phyloP scores from a whole-genome alignment of 2,329 filamentous ascomycete genomes.

The Alternaria postmessia region DNA sequence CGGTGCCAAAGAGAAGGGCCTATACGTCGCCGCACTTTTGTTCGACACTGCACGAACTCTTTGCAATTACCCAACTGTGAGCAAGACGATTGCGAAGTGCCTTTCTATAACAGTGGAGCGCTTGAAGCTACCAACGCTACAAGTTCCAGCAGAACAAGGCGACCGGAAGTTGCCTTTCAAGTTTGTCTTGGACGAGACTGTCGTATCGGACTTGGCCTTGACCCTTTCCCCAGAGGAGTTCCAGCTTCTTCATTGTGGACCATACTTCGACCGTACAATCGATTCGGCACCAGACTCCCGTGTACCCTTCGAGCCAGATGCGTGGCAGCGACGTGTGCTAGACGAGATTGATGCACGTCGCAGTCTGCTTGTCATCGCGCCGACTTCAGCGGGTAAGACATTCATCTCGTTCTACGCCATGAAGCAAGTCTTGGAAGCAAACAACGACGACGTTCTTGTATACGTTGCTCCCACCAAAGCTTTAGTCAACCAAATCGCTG shows the following conservation, averaged over 20 bases:
- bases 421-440: constrained; percentile 74
- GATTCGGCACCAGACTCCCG: constrained; percentile 72
- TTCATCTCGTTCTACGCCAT: constrained; percentile 88
- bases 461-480: constrained; percentile 86
- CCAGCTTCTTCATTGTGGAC: constrained; percentile 73
- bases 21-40: constrained; percentile 45
- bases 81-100: constrained; percentile 39
- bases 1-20: constrained; percentile 35
- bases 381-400: constrained; percentile 81
- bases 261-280: constrained; percentile 78
- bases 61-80: constrained; percentile 38
- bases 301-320: constrained; percentile 76
- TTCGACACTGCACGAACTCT: constrained; percentile 42
- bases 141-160: constrained; percentile 36
- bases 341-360: constrained; percentile 75
- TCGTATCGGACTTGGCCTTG: constrained; percentile 43
- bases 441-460: constrained; percentile 74
- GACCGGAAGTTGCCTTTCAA: constrained; percentile 58
- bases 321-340: constrained; percentile 77
- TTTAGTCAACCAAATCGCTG: constrained; percentile 83
- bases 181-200: constrained; percentile 34
- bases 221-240: constrained; percentile 63
- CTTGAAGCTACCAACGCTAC: constrained; percentile 51
- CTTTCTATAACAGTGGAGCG: constrained; percentile 50
- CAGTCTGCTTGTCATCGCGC: constrained; percentile 78